Percentiles rank a stretch among this genome's conserved stretches.
phyloP scores from a whole-genome alignment of 176 grass and related monocot genomes.

The maize (Zea mays) region DNA sequence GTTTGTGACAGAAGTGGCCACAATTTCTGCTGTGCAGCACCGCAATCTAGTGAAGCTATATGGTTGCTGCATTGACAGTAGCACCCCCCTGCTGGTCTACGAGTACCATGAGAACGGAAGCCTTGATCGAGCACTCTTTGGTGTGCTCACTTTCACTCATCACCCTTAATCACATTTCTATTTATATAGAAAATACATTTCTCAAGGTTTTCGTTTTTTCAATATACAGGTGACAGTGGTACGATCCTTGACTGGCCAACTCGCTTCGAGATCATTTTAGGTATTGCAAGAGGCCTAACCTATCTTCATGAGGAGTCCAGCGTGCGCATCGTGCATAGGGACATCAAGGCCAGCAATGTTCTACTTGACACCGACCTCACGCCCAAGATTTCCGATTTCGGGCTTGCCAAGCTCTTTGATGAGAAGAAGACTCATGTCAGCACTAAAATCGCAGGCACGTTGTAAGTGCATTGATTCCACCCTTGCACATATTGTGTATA shows the following conservation, averaged over 20 bases:
- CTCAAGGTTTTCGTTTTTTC: background rate
- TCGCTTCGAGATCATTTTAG: constrained; percentile 5
- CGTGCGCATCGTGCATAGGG: constrained; percentile 19
- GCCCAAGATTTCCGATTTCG: constrained; percentile 14
- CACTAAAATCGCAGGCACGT: constrained; percentile 23
- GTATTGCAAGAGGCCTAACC: constrained; percentile 14
- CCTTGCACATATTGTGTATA: too few relatives aligned
- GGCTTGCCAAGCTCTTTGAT: constrained; percentile 22
- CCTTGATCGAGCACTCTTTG: constrained; percentile 18
- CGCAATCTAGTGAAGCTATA: constrained; percentile 21
- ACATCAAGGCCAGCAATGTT: constrained; percentile 24
- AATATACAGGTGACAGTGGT: background rate
- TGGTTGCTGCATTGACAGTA: constrained; percentile 20
- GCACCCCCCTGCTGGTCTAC: constrained; percentile 12
- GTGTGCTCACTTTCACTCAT: background rate
- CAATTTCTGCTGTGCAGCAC: constrained; percentile 28
- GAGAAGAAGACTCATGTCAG: constrained; percentile 27
- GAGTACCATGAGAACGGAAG: constrained; percentile 14
- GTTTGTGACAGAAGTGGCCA: constrained; percentile 24
- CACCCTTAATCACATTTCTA: background rate
- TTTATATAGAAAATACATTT: background rate
- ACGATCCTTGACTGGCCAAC: background rate
- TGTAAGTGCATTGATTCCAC: background rate
- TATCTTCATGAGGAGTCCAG: constrained; percentile 23
- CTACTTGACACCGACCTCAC: constrained; percentile 10